phyloP scores from a whole-genome alignment of 192 early-diverging fungal genomes.

The Mortierella hygrophila region DNA sequence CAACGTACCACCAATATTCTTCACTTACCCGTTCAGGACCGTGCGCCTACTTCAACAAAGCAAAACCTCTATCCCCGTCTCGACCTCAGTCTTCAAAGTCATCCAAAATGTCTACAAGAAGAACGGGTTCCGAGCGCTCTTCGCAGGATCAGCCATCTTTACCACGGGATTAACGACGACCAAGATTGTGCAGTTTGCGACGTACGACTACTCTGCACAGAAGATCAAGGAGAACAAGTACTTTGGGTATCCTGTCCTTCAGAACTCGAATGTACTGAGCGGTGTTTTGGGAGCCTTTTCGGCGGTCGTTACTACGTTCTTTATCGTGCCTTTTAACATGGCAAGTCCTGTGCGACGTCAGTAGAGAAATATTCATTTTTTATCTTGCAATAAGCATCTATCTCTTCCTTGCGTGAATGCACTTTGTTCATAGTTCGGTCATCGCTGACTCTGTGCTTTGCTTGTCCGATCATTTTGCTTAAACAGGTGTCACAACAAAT shows the following conservation, averaged over 20 bases:
- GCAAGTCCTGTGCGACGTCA: not conserved
- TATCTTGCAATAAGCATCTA: too few species aligned
- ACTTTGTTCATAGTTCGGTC: slow-evolving; percentile 7
- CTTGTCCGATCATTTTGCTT: not conserved
- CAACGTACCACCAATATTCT: slow-evolving; percentile 41
- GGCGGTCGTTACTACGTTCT: slow-evolving; percentile 39
- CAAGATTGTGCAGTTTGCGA: slow-evolving; percentile 53
- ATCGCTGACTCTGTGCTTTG: slow-evolving; percentile 1
- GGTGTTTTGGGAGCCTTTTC: slow-evolving; percentile 41
- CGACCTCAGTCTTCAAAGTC: slow-evolving; percentile 38
- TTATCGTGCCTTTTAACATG: slow-evolving; percentile 54
- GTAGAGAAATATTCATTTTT: too few species aligned
- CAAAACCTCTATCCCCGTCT: slow-evolving; percentile 23
- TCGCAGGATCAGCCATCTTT: slow-evolving; percentile 41
- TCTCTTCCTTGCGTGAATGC: not conserved
- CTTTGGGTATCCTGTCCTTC: slow-evolving; percentile 31
- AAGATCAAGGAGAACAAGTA: slow-evolving; percentile 30
- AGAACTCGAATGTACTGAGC: slow-evolving; percentile 22
- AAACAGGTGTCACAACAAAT: slow-evolving; percentile 42
- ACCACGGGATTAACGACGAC: slow-evolving; percentile 33
- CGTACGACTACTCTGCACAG: slow-evolving; percentile 46
- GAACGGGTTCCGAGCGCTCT: slow-evolving; percentile 39
- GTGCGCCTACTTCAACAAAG: slow-evolving; percentile 56
- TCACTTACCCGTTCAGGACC: slow-evolving; percentile 43
- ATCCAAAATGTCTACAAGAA: slow-evolving; percentile 25